Conservation (phyloP, 2,329 filamentous ascomycete genomes). For the Geosmithia putterillii region DNA sequence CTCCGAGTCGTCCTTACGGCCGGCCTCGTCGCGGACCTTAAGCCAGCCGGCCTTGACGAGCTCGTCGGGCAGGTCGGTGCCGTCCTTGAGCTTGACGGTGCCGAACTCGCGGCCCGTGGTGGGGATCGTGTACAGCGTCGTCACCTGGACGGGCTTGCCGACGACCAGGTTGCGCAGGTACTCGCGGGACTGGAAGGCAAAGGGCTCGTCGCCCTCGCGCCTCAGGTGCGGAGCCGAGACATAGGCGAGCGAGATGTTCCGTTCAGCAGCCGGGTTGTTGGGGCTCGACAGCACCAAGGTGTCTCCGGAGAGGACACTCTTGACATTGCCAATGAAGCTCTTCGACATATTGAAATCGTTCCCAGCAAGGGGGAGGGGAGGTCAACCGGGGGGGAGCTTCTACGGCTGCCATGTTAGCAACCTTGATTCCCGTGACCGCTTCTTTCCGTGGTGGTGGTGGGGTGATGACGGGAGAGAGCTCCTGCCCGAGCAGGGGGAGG, state of each 20-base stretch:
- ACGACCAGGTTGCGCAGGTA: slow-evolving; percentile 74
- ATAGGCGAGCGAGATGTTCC: slow-evolving; percentile 81
- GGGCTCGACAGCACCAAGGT: slow-evolving; percentile 74
- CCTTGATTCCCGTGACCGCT: not conserved
- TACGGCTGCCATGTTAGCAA: not conserved
- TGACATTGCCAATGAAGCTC: slow-evolving; percentile 62
- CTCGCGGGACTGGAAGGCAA: slow-evolving; percentile 89
- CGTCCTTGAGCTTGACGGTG: slow-evolving; percentile 62
- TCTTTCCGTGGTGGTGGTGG: not conserved
- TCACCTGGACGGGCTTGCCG: slow-evolving; percentile 78
- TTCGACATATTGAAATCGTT: slow-evolving; percentile 24
- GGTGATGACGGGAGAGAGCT: not conserved
- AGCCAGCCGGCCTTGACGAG: slow-evolving; percentile 82
- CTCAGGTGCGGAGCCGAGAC: slow-evolving; percentile 78
- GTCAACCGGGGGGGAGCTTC: no score
- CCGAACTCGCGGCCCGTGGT: slow-evolving; percentile 83
- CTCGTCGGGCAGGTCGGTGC: slow-evolving; percentile 67
- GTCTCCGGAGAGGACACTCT: slow-evolving; percentile 89
- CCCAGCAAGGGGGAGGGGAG: no score
- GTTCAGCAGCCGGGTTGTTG: slow-evolving; percentile 71
- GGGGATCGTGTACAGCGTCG: slow-evolving; percentile 77
- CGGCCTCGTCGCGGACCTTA: slow-evolving; percentile 88
- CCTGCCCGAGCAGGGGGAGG: not conserved
- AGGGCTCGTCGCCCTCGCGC: slow-evolving; percentile 85
- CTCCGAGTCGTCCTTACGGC: slow-evolving; percentile 78